Conservation (phyloP, 129 eudicot genomes). For the Chrysanthemum lavandulifolium region DNA sequence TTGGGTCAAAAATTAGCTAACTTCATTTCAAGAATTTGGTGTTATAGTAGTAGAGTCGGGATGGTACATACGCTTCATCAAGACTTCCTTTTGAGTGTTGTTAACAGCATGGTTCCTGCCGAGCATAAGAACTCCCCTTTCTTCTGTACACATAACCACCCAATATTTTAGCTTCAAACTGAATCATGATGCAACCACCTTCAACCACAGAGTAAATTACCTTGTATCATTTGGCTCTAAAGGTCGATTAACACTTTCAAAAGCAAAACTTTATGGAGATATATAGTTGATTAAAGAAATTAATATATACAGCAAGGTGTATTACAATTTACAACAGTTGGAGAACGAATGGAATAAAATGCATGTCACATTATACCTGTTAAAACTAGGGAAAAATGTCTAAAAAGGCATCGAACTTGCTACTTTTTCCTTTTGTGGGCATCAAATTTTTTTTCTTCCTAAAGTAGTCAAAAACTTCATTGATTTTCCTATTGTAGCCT, state of each 20-base stretch:
- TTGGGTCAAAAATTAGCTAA: neutral
- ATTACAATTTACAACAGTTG: neutral
- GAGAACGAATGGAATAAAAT: neutral
- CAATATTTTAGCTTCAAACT: too few relatives aligned
- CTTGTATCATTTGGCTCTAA: too few relatives aligned
- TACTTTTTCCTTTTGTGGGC: too few relatives aligned
- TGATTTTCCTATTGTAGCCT: too few relatives aligned
- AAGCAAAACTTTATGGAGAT: too few relatives aligned
- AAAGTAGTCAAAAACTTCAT: too few relatives aligned
- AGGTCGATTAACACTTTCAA: too few relatives aligned
- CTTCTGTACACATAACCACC: slow-evolving; percentile 42
- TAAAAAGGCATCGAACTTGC: too few relatives aligned
- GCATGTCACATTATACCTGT: slow-evolving; percentile 36
- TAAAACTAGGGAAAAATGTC: slow-evolving; percentile 48
- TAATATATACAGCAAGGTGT: neutral
- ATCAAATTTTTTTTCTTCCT: too few relatives aligned
- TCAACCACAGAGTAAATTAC: too few relatives aligned
- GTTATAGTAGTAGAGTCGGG: slow-evolving; percentile 4
- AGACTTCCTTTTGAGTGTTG: slow-evolving; percentile 34
- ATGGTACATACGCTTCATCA: slow-evolving; percentile 21
- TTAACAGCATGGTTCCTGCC: slow-evolving; percentile 62
- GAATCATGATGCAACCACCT: too few relatives aligned
- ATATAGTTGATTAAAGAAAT: too few relatives aligned
- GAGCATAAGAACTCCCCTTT: slow-evolving; percentile 56
- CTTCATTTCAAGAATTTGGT: neutral